Base-by-base conservation (phyloP, 2,329 filamentous ascomycete genomes). In the Sordariomycetes sp. region DNA sequence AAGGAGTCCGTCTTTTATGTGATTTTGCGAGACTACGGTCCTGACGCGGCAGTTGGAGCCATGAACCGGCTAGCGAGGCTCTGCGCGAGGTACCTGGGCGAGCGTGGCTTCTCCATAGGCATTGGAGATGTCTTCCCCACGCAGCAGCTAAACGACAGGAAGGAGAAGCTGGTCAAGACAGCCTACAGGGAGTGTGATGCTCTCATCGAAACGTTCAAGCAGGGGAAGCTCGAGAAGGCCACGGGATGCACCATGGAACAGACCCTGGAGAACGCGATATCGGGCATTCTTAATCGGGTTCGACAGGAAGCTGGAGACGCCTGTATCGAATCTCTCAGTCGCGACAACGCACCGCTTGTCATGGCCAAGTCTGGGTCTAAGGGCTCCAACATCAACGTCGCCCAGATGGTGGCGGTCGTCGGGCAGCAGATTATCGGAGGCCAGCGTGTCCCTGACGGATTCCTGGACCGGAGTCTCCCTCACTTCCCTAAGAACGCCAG, bases 301-400 rank as follows among this genome's bases (percentile, higher is more conserved):
- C 87, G 94, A 77, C 87, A 92, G 67, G 85, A 89, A 64, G 92
- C 94, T 60, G 94, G 94, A 77, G 82, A 89, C 56, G 86, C 91
- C 66, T 96, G 94, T 80, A 90, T 96, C 65, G 82, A 85, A 34
- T 90, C 92, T 55, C 77, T 99, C 39, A 96, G 90, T 73, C 86
- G 84, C 61, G 90, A 90, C 74, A 99, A 99, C 64, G 86, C 94
- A 0, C 91, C 94, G 6, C 77, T 97, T 61, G 86, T 96, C 73
- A 99, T 99, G 94, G 94, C 94, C 60, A 94, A 89, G 61, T 97
- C 90, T 13, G 94, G 94, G 54, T 97, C 92, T 57, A 99, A 99
- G 71, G 94, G 94, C 68, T 96, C 90, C 5, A 87, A 89, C 64
- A 95, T 99, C 76, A 99, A 99, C 76, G 94, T 99, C 36, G 94